Percentiles rank a stretch among this genome's conserved stretches.
These are phyloP conservation scores for Capsella bursapastoris DNA, from an alignment of 345 rosid genomes.

Conservation along the genomic window DNA sequence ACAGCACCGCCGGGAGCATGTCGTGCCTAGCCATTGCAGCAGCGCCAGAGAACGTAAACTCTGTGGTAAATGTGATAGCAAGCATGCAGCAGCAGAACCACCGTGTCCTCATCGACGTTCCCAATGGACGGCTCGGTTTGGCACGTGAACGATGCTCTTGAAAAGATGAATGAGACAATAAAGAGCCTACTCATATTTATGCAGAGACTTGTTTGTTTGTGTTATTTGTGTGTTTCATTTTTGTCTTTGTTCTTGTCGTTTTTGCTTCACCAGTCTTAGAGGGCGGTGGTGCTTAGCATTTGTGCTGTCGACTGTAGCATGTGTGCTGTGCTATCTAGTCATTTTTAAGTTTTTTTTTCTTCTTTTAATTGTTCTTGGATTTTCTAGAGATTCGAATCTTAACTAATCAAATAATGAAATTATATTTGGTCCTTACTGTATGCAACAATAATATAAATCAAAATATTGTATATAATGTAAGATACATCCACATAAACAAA, in stretches of 20 bases:
- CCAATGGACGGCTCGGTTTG: conserved; percentile 81
- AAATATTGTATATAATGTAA: not conserved
- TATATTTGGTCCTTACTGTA: not conserved
- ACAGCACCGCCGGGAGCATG: conserved; percentile 78
- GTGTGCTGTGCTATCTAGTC: conserved; percentile 12
- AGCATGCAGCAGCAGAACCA: conserved; percentile 98
- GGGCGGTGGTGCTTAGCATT: conserved; percentile 29
- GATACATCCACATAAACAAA: not conserved
- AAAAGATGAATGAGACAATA: conserved; percentile 37
- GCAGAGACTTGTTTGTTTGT: conserved; percentile 44
- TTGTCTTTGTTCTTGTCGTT: conserved; percentile 17
- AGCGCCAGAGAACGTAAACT: conserved; percentile 80
- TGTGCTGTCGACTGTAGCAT: conserved; percentile 10
- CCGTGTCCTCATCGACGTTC: conserved; percentile 72
- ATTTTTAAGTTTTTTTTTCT: conserved; percentile 17
- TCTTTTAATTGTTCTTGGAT: conserved; percentile 9
- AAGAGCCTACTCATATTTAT: conserved; percentile 28
- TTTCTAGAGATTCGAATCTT: conserved; percentile 19
- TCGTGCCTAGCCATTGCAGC: conserved; percentile 84
- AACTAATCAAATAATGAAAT: conserved; percentile 9
- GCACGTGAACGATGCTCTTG: conserved; percentile 79
- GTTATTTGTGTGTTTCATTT: conserved; percentile 35
- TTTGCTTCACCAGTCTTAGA: conserved; percentile 33
- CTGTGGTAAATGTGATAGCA: conserved; percentile 86
- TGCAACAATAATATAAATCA: not conserved